Evolutionary conservation across 805 yeast genomes (phyloP).

Genomic region (Metschnikowia kofuensis): DNA sequence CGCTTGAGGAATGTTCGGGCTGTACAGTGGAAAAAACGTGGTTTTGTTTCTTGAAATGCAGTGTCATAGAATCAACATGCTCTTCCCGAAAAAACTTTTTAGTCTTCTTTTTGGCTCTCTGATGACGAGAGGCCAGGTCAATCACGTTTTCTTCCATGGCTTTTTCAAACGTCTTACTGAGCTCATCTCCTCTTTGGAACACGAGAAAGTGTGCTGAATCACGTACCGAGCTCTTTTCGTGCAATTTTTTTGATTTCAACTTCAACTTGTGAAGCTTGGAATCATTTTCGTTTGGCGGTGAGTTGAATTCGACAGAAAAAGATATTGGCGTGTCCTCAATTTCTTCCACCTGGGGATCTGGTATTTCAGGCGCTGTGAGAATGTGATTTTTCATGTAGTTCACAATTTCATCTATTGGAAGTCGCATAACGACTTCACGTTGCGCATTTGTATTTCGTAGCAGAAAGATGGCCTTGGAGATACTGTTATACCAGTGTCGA

Average conservation of each 20-base stretch:
- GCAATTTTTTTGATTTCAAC: slow-evolving; percentile 2
- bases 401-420: slow-evolving; percentile 68
- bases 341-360: neutral
- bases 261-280: slow-evolving; percentile 8
- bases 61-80: neutral
- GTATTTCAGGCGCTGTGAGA: slow-evolving; percentile 29
- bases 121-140: slow-evolving; percentile 1
- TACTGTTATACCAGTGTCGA: slow-evolving; percentile 69
- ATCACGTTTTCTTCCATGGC: slow-evolving; percentile 16
- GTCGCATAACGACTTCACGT: slow-evolving; percentile 70
- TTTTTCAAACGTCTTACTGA: slow-evolving; percentile 39
- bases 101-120: slow-evolving; percentile 1
- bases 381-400: slow-evolving; percentile 57
- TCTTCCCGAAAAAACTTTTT: slow-evolving; percentile 11
- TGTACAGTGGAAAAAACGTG: slow-evolving; percentile 14
- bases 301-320: slow-evolving; percentile 52
- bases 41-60: neutral
- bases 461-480: slow-evolving; percentile 72
- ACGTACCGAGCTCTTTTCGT: neutral
- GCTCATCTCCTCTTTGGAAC: slow-evolving; percentile 47
- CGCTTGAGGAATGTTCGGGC: slow-evolving; percentile 12
- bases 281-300: slow-evolving; percentile 17
- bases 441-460: slow-evolving; percentile 61
- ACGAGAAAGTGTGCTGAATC: slow-evolving; percentile 56
- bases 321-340: slow-evolving; percentile 29